phyloP scores from a whole-genome alignment of 208 protist species.

The Leptomonas seymouri region DNA sequence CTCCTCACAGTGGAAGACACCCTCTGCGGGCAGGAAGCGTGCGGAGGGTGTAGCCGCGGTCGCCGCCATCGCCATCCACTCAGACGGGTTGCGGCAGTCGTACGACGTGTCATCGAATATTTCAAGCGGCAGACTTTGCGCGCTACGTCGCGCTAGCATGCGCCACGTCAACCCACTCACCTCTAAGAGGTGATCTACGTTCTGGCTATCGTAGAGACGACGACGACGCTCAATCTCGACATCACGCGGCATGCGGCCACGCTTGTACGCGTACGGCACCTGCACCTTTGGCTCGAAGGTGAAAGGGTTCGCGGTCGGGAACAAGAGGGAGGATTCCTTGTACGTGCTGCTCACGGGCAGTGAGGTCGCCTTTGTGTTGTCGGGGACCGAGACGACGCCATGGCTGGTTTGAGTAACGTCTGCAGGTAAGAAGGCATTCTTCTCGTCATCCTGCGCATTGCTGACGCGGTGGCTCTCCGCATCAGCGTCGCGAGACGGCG shows the following conservation, averaged over 20 bases:
- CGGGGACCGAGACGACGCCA: neutral
- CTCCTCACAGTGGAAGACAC: constrained; percentile 48
- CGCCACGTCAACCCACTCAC: constrained; percentile 74
- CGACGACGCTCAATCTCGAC: constrained; percentile 95
- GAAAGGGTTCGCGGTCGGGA: constrained; percentile 70
- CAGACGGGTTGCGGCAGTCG: constrained; percentile 88
- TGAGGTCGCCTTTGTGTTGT: neutral
- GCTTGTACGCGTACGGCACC: constrained; percentile 90
- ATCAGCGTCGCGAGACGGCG: neutral
- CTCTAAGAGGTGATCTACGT: constrained; percentile 76
- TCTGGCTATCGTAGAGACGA: constrained; percentile 89
- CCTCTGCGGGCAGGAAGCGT: constrained; percentile 86
- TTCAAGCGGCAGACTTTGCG: constrained; percentile 87
- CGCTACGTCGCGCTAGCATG: constrained; percentile 62
- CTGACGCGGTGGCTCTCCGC: constrained; percentile 22
- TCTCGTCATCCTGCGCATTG: neutral
- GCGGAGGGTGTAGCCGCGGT: constrained; percentile 36
- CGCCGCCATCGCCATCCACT: constrained; percentile 92
- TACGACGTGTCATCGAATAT: constrained; percentile 97
- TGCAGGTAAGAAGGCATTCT: neutral
- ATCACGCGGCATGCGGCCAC: constrained; percentile 91
- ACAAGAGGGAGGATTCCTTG: constrained; percentile 79
- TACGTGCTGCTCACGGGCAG: constrained; percentile 76
- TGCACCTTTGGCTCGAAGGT: constrained; percentile 97
- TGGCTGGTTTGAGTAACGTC: neutral